These are phyloP conservation scores for slime mould (Dictyostelium discoideum) DNA, from an alignment of 78 protist genomes.

Conservation along the genomic window DNA sequence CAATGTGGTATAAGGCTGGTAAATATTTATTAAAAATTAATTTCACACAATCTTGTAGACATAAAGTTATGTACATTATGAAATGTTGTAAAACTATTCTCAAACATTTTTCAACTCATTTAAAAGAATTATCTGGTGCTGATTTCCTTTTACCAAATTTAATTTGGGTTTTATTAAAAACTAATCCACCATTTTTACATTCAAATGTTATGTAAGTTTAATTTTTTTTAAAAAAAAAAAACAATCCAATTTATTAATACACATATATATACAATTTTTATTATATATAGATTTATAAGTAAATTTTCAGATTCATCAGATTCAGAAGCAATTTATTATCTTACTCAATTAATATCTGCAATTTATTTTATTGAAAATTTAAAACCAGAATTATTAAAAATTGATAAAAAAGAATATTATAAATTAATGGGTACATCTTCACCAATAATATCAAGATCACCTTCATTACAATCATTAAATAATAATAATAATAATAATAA, in stretches of 20 bases:
- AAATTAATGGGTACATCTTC: constrained; percentile 18
- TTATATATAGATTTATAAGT: constrained; percentile 37
- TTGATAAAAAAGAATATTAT: constrained; percentile 67
- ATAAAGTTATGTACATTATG: constrained; percentile 45
- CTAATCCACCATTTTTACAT: constrained; percentile 43
- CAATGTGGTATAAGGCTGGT: constrained; percentile 59
- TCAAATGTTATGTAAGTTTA: constrained; percentile 46
- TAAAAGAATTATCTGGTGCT: constrained; percentile 50
- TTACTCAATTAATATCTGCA: constrained; percentile 50
- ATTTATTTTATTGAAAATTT: constrained; percentile 66
- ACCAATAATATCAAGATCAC: neutral
- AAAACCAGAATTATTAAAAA: constrained; percentile 29
- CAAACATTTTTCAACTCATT: neutral
- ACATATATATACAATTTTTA: neutral
- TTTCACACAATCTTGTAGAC: constrained; percentile 45
- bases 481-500: neutral
- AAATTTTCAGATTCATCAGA: constrained; percentile 63
- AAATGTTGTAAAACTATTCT: constrained; percentile 49
- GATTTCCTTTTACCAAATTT: constrained; percentile 61
- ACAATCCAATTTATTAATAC: no score
- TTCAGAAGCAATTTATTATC: constrained; percentile 66
- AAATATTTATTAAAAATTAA: constrained; percentile 21
- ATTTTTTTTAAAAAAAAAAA: neutral
- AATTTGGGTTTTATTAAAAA: constrained; percentile 35
- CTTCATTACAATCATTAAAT: neutral